Conservation (phyloP, 2,329 filamentous ascomycete species). For the Aspergillus candidus region DNA sequence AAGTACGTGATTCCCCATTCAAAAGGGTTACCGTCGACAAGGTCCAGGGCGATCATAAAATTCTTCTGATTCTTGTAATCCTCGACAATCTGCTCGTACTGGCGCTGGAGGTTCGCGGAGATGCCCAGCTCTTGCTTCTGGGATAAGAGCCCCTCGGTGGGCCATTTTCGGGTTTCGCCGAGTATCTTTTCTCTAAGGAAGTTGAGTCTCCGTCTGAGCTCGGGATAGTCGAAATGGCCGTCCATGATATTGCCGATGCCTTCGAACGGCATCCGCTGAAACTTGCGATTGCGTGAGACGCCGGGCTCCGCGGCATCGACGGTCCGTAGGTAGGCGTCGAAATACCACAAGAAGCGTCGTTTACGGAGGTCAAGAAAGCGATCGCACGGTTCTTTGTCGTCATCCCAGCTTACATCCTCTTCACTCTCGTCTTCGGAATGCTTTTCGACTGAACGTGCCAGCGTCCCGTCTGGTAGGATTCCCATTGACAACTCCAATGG, state of each 20-base stretch:
- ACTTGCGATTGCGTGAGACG: constrained; percentile 57
- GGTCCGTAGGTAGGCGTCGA: constrained; percentile 71
- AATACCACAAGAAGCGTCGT: constrained; percentile 92
- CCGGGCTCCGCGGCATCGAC: constrained; percentile 53
- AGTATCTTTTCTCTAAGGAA: constrained; percentile 65
- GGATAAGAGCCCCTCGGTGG: constrained; percentile 57
- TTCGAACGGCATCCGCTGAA: constrained; percentile 87
- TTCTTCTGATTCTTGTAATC: constrained; percentile 65
- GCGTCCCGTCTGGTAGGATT: constrained; percentile 51
- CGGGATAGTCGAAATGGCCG: constrained; percentile 74
- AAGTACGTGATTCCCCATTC: constrained; percentile 86
- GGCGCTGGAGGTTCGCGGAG: constrained; percentile 72
- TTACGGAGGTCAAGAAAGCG: constrained; percentile 90
- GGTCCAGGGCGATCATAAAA: constrained; percentile 65
- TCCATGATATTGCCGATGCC: constrained; percentile 71
- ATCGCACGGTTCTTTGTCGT: constrained; percentile 57
- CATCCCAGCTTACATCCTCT: constrained; percentile 26
- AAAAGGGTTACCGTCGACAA: constrained; percentile 80
- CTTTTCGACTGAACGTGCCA: constrained; percentile 29
- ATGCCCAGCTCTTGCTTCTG: constrained; percentile 65
- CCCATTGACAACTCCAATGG: constrained; percentile 73
- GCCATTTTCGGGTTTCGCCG: constrained; percentile 67
- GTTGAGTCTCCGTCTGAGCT: constrained; percentile 63
- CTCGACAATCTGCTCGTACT: constrained; percentile 75
- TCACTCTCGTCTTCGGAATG: constrained; percentile 26